These are phyloP conservation scores for Jacaranda mimosifolia DNA, from an alignment of 257 asterid species.

Conservation along the genomic window DNA sequence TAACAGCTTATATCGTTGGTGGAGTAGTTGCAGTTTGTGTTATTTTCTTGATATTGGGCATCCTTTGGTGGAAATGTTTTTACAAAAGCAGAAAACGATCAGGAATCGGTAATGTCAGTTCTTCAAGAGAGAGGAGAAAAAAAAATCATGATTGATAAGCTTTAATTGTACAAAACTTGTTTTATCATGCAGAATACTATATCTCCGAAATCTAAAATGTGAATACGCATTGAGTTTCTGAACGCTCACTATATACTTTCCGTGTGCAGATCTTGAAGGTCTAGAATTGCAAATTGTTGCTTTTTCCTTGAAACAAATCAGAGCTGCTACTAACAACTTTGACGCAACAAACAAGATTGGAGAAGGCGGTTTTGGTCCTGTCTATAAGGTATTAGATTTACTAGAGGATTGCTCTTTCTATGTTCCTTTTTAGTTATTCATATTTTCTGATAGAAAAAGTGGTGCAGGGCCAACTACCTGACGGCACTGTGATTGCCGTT, in stretches of 20 bases:
- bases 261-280: conserved; percentile 66
- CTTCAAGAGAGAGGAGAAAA: neutral
- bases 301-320: conserved; percentile 77
- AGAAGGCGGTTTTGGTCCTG: conserved; percentile 96
- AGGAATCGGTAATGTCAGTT: conserved; percentile 50
- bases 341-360: conserved; percentile 73
- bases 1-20: conserved; percentile 47
- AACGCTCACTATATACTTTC: conserved; percentile 12
- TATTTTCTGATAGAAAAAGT: conserved; percentile 33
- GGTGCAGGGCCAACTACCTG: conserved; percentile 68
- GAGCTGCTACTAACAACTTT: conserved; percentile 79
- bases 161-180: too few species aligned
- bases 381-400: conserved; percentile 63
- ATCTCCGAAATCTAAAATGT: neutral
- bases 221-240: neutral
- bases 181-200: too few species aligned
- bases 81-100: conserved; percentile 43
- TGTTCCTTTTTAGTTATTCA: neutral
- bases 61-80: conserved; percentile 67
- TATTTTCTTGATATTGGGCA: conserved; percentile 43
- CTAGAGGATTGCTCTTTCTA: neutral
- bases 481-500: conserved; percentile 82
- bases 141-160: conserved; percentile 5
- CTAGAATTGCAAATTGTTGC: conserved; percentile 65
- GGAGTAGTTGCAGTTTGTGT: conserved; percentile 48